phyloP scores from a whole-genome alignment of 352 stramenopile genomes.

The Phytophthora europaea region DNA sequence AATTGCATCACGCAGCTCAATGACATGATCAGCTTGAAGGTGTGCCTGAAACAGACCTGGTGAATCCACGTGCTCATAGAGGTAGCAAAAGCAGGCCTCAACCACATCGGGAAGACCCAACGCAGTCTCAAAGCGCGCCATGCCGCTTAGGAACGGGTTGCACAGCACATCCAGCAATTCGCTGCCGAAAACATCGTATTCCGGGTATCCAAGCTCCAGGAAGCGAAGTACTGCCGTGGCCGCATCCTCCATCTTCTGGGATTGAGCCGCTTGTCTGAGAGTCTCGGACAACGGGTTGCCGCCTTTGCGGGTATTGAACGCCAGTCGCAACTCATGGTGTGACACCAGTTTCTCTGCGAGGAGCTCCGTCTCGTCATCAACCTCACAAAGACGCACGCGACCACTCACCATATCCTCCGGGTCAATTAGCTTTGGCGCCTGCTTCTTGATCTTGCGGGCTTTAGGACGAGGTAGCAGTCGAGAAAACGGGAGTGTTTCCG shows the following conservation, averaged over 20 bases:
- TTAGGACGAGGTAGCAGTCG: conserved; percentile 64
- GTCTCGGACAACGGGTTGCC: conserved; percentile 84
- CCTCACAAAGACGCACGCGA: conserved; percentile 74
- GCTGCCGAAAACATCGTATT: conserved; percentile 87
- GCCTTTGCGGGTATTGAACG: conserved; percentile 80
- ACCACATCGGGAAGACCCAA: conserved; percentile 84
- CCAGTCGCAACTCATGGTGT: conserved; percentile 73
- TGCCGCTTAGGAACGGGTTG: conserved; percentile 87
- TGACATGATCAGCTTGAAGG: conserved; percentile 77
- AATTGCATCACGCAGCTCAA: conserved; percentile 84
- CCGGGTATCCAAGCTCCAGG: conserved; percentile 85
- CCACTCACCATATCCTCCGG: conserved; percentile 86
- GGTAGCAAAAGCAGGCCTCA: conserved; percentile 82
- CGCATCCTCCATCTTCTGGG: conserved; percentile 78
- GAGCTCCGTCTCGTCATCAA: conserved; percentile 71
- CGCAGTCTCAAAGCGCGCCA: conserved; percentile 88
- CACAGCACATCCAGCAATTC: conserved; percentile 81
- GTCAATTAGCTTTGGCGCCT: conserved; percentile 80
- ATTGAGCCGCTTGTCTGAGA: conserved; percentile 63
- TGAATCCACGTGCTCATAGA: conserved; percentile 82
- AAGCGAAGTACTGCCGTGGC: conserved; percentile 80
- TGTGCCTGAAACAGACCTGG: conserved; percentile 87
- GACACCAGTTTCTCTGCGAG: conserved; percentile 82
- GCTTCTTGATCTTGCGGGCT: conserved; percentile 60
- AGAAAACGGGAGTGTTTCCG: conserved; percentile 81